Conservation (phyloP, 768 basidiomycete species). For the Coprinellus aureogranulatus region DNA sequence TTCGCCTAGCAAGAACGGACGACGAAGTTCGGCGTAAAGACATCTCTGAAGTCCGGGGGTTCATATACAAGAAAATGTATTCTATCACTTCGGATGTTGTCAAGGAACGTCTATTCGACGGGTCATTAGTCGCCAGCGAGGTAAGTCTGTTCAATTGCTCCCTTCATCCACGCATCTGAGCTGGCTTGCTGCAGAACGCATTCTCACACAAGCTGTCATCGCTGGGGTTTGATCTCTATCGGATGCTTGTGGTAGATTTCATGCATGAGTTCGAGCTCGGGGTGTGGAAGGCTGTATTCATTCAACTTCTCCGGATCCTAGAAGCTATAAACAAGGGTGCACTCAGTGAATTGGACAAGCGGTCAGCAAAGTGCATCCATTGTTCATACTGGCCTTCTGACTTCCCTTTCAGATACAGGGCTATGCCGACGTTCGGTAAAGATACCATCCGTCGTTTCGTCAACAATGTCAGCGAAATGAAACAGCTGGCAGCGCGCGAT, state of each 20-base stretch:
- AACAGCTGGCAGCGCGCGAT: constrained; percentile 30
- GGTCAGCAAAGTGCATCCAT: constrained; percentile 29
- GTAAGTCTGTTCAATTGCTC: neutral
- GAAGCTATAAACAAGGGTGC: constrained; percentile 19
- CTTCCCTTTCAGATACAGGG: constrained; percentile 19
- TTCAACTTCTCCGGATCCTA: constrained; percentile 33
- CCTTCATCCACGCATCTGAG: too few relatives aligned
- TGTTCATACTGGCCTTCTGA: constrained; percentile 17
- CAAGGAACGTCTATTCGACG: neutral
- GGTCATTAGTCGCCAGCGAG: neutral
- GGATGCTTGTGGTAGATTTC: constrained; percentile 32
- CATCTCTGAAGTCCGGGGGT: neutral
- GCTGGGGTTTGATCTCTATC: constrained; percentile 23
- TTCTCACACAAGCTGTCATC: constrained; percentile 20
- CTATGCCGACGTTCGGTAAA: constrained; percentile 23
- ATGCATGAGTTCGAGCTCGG: constrained; percentile 41
- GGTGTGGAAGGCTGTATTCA: constrained; percentile 35
- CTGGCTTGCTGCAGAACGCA: too few relatives aligned
- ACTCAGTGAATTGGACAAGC: constrained; percentile 20
- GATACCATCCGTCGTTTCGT: constrained; percentile 25
- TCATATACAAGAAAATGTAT: neutral
- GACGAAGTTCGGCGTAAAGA: neutral
- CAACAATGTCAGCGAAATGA: constrained; percentile 28
- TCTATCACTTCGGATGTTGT: neutral
- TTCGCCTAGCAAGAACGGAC: neutral